Evolutionary conservation across 2,329 filamentous ascomycete genomes (phyloP).

Genomic region (Sporothrix humicola): DNA sequence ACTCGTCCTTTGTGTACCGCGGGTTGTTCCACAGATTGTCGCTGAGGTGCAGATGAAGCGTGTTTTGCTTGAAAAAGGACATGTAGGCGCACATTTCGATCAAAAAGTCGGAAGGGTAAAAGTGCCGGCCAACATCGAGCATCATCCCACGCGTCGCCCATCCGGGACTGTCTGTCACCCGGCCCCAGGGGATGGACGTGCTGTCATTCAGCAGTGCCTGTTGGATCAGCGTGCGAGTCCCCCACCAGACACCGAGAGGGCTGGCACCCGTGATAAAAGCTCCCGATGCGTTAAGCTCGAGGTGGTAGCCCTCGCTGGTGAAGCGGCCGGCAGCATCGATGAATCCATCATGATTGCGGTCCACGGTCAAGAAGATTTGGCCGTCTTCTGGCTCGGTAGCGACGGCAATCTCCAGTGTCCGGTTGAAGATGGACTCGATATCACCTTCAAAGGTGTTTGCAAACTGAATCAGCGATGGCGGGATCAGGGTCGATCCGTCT

Average conservation of each 20-base stretch:
- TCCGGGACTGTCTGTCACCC: slow-evolving; percentile 55
- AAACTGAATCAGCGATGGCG: slow-evolving; percentile 56
- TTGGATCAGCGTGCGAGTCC: neutral
- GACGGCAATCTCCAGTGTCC: slow-evolving; percentile 37
- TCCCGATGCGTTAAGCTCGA: neutral
- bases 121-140: slow-evolving; percentile 62
- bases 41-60: slow-evolving; percentile 62
- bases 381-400: slow-evolving; percentile 40
- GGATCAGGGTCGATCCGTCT: slow-evolving; percentile 57
- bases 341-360: slow-evolving; percentile 43
- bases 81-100: slow-evolving; percentile 64
- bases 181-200: slow-evolving; percentile 45
- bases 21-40: slow-evolving; percentile 61
- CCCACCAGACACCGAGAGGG: neutral
- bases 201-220: neutral
- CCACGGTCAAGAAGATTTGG: slow-evolving; percentile 53
- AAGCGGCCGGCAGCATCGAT: slow-evolving; percentile 51
- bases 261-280: neutral
- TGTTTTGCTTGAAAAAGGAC: slow-evolving; percentile 66
- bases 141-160: slow-evolving; percentile 56
- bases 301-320: neutral
- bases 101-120: slow-evolving; percentile 60
- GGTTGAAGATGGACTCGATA: slow-evolving; percentile 35
- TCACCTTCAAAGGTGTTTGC: slow-evolving; percentile 53
- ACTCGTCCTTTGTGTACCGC: slow-evolving; percentile 55